Percentiles rank a stretch among this genome's conserved stretches.
These are phyloP conservation scores for Stentor roeselii DNA, from an alignment of 73 alveolate species.

Conservation along the genomic window DNA sequence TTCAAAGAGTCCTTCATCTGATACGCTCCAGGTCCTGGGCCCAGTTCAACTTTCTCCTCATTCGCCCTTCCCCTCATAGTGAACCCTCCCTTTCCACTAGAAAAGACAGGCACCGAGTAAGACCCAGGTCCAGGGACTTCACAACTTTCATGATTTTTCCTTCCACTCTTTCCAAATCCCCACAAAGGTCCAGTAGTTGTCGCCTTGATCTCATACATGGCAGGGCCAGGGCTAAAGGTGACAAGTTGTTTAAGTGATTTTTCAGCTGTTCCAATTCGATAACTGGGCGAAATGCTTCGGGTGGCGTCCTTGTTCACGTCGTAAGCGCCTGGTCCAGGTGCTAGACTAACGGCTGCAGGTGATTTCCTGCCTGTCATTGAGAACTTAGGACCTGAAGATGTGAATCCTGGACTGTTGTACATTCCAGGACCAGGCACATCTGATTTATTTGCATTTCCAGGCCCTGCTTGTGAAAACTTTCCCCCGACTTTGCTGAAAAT, in stretches of 20 bases:
- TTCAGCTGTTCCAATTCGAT: constrained; percentile 1
- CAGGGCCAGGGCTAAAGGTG: neutral
- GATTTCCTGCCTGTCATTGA: neutral
- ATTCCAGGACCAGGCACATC: constrained; percentile 12
- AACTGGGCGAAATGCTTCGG: neutral
- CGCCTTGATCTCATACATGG: neutral
- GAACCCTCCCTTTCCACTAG: neutral
- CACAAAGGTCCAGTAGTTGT: neutral
- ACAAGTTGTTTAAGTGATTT: neutral
- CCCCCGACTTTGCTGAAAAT: neutral
- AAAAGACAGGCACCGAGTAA: neutral
- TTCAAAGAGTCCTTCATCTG: neutral
- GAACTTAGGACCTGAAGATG: neutral
- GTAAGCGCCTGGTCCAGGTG: constrained; percentile 20
- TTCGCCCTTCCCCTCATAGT: neutral
- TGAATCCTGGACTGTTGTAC: too few species aligned
- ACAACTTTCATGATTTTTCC: neutral
- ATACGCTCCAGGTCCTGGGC: neutral
- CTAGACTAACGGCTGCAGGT: neutral
- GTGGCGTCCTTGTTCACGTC: neutral
- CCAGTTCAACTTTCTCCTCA: neutral
- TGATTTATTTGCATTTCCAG: neutral
- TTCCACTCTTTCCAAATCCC: neutral
- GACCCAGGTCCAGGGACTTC: constrained; percentile 7
- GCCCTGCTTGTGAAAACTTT: neutral